phyloP scores from a whole-genome alignment of 768 basidiomycete genomes.

The Dentipellis fragilis region DNA sequence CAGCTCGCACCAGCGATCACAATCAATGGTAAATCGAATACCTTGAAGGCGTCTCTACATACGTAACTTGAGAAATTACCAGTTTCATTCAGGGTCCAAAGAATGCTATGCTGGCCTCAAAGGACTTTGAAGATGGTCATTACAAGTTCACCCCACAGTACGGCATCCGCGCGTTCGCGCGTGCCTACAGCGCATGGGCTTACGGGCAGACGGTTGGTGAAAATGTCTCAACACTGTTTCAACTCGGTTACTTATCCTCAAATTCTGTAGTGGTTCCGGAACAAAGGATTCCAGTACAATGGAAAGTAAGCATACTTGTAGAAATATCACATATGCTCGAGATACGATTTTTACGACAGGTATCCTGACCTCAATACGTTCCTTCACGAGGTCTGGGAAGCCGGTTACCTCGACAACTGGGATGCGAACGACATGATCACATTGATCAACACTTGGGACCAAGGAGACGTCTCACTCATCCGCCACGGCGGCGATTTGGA shows the following conservation, averaged over 20 bases:
- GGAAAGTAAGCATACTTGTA: conserved; percentile 26
- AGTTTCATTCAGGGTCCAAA: conserved; percentile 55
- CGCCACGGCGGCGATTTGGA: conserved; percentile 33
- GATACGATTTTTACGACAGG: conserved; percentile 16
- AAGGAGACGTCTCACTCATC: conserved; percentile 36
- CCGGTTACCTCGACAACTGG: conserved; percentile 30
- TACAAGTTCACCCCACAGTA: conserved; percentile 36
- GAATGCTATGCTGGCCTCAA: conserved; percentile 41
- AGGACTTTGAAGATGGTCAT: conserved; percentile 45
- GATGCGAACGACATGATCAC: conserved; percentile 47
- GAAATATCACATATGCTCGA: not conserved
- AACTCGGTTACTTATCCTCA: not conserved
- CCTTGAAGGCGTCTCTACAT: not conserved
- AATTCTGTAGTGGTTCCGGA: conserved; percentile 39
- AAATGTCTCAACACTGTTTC: too few relatives aligned
- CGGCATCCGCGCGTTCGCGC: conserved; percentile 45
- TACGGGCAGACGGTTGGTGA: conserved; percentile 41
- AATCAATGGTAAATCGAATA: conserved; percentile 34
- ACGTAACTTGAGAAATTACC: not conserved
- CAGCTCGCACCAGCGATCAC: conserved; percentile 44
- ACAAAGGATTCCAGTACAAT: conserved; percentile 32
- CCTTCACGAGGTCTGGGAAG: conserved; percentile 42
- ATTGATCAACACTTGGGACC: conserved; percentile 40
- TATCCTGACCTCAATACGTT: conserved; percentile 38
- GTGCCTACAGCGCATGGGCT: conserved; percentile 49